phyloP scores from a whole-genome alignment of 805 yeast genomes.

The Suhomyces xylopsoci region DNA sequence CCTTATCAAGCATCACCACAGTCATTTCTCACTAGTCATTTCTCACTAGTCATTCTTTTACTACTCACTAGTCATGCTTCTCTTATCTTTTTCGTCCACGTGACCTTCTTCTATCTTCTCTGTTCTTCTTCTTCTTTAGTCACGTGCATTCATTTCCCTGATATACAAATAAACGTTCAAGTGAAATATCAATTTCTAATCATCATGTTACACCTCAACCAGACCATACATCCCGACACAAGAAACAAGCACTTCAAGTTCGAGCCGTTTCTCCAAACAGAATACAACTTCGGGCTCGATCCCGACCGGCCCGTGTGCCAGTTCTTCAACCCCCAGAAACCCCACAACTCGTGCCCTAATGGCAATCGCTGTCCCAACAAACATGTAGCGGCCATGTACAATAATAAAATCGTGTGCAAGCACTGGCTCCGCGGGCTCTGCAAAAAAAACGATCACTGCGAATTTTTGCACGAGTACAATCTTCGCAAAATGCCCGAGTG shows the following conservation, averaged over 20 bases:
- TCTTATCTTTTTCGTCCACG: too few relatives aligned
- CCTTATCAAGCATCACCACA: too few relatives aligned
- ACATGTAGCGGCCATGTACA: constrained; percentile 59
- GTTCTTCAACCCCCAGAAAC: constrained; percentile 51
- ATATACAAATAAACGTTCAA: not conserved
- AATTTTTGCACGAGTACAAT: constrained; percentile 92
- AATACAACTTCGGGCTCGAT: constrained; percentile 77
- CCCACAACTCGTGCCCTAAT: constrained; percentile 70
- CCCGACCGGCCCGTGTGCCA: constrained; percentile 90
- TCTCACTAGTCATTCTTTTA: too few relatives aligned
- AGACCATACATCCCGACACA: constrained; percentile 41
- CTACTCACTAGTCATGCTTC: too few relatives aligned
- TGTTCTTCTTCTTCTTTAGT: too few relatives aligned
- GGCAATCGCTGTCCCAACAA: constrained; percentile 85
- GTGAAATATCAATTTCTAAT: not conserved
- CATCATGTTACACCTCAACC: constrained; percentile 35
- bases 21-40: too few relatives aligned
- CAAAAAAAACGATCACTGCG: constrained; percentile 95
- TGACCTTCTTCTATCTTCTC: too few relatives aligned
- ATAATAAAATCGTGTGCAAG: constrained; percentile 79
- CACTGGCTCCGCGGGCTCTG: constrained; percentile 98
- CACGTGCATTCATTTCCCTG: too few relatives aligned
- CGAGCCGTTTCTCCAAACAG: constrained; percentile 78
- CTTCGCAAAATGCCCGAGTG: constrained; percentile 96
- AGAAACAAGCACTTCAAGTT: constrained; percentile 51